Evolutionary conservation across 768 basidiomycete species (phyloP).

Genomic region (Termitomyces sp.): DNA sequence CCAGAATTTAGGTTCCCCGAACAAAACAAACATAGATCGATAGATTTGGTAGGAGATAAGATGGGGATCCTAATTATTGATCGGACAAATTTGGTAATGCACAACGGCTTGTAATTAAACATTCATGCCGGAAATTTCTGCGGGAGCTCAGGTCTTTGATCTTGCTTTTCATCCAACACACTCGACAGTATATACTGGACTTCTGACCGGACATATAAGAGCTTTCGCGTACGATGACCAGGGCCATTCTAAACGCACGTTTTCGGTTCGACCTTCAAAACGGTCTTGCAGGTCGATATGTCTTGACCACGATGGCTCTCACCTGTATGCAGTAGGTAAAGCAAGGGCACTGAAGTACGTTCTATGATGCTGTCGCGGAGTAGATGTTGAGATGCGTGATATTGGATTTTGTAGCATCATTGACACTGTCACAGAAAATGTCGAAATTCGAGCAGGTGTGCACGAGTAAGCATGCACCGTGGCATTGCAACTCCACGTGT

Average conservation of each 20-base stretch:
- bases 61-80: neutral
- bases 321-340: slow-evolving; percentile 79
- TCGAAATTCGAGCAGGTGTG: slow-evolving; percentile 43
- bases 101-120: neutral
- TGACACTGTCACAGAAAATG: slow-evolving; percentile 55
- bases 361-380: neutral
- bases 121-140: slow-evolving; percentile 55
- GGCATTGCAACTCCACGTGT: slow-evolving; percentile 6
- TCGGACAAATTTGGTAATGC: neutral
- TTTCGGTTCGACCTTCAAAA: slow-evolving; percentile 72
- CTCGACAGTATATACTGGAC: slow-evolving; percentile 67
- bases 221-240: slow-evolving; percentile 77
- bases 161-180: slow-evolving; percentile 78
- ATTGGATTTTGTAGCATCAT: slow-evolving; percentile 42
- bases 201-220: slow-evolving; percentile 80
- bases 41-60: neutral
- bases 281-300: slow-evolving; percentile 77
- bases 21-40: no score
- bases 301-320: slow-evolving; percentile 60
- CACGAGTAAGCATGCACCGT: slow-evolving; percentile 57
- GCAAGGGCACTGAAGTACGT: slow-evolving; percentile 75
- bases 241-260: slow-evolving; percentile 49
- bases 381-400: slow-evolving; percentile 17
- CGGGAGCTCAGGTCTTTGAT: slow-evolving; percentile 84
- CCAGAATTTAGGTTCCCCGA: neutral